Percentiles rank a stretch among this genome's conserved stretches.
These are phyloP conservation scores for Metarhizium rileyi DNA, from an alignment of 2,329 filamentous ascomycete genomes.

Conservation along the genomic window DNA sequence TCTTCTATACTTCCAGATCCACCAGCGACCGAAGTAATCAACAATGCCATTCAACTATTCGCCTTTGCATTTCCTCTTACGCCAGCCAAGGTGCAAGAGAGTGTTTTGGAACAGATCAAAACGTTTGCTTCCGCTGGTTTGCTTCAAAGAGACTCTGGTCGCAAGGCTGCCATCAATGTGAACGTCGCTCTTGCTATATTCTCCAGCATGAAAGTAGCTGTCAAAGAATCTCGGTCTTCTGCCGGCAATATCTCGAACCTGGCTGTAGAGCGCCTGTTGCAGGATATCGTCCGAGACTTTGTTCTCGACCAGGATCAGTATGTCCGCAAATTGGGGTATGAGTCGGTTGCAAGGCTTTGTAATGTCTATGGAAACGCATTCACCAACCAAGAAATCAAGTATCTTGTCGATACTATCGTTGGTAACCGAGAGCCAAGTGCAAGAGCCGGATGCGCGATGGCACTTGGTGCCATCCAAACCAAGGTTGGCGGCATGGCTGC, in stretches of 20 bases:
- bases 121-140: slow-evolving; percentile 75
- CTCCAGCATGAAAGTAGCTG: slow-evolving; percentile 71
- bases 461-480: slow-evolving; percentile 84
- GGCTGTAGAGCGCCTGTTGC: slow-evolving; percentile 74
- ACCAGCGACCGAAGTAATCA: slow-evolving; percentile 85
- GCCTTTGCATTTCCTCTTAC: slow-evolving; percentile 85
- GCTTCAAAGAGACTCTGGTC: slow-evolving; percentile 74
- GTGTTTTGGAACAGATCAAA: slow-evolving; percentile 85
- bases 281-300: slow-evolving; percentile 63
- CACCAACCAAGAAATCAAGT: slow-evolving; percentile 83
- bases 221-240: slow-evolving; percentile 65
- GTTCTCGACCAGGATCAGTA: slow-evolving; percentile 77
- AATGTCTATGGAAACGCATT: slow-evolving; percentile 75
- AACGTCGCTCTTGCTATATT: slow-evolving; percentile 80
- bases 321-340: slow-evolving; percentile 75
- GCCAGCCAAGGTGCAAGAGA: slow-evolving; percentile 86
- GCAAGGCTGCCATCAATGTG: slow-evolving; percentile 82
- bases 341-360: slow-evolving; percentile 78
- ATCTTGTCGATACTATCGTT: slow-evolving; percentile 88
- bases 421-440: slow-evolving; percentile 87
- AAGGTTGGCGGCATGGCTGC: slow-evolving; percentile 97
- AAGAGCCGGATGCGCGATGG: slow-evolving; percentile 87
- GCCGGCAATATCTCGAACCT: slow-evolving; percentile 63
- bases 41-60: slow-evolving; percentile 87
- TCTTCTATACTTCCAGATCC: slow-evolving; percentile 54